Evolutionary conservation across 192 early-diverging fungal genomes (phyloP), one percentile per base, ranked within the genome.

Genomic region (Kappamyces sp.): DNA sequence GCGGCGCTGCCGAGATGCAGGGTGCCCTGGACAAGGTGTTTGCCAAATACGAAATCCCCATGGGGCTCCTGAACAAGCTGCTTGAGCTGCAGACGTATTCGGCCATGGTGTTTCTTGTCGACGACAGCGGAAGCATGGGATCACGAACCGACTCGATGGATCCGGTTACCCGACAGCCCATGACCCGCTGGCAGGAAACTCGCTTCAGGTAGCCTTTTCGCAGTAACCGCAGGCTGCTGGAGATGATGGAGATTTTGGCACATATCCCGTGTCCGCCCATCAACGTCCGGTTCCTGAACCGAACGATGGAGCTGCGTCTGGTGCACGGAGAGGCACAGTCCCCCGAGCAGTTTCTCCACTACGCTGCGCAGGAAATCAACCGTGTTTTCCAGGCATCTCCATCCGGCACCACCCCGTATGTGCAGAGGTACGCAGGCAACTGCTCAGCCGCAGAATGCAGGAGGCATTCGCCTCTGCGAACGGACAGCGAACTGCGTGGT

Each of bases 161-260:
- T 9, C 62, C 47, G 36, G 42, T 50, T 15, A 47, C 43, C 5
- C 37, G 49, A 23, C 7, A 39, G 15, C 23, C 23, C 23, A 58
- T 50, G 51, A 64, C 61, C 6, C 37, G 61, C 36, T 62, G 62
- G 62, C 43, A 63, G 49, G 61, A 62, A 62, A 43, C 55, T 3
- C 23, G 23, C 23, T 23, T 23, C 23, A 23, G 23, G 23, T 23
- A 23, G 23, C 23, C 23, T 23, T 23, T 23, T 23, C 23, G 23
- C 23, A 23, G 23, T 23, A 39, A 44, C 34, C 43, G 59, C n/a
- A 53, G 61, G 15, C 51, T 62, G 44, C 41, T 44, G 46, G 60
- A 39, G 40, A 39, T 62, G 36, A 33, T 62, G 35, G 59, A 62
- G 12, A 62, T 62, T 5, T 9, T 62, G 4, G 61, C 61, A 40